Conservation (phyloP, 1,284 basidiomycete genomes). For the Cryptococcus sp. region DNA sequence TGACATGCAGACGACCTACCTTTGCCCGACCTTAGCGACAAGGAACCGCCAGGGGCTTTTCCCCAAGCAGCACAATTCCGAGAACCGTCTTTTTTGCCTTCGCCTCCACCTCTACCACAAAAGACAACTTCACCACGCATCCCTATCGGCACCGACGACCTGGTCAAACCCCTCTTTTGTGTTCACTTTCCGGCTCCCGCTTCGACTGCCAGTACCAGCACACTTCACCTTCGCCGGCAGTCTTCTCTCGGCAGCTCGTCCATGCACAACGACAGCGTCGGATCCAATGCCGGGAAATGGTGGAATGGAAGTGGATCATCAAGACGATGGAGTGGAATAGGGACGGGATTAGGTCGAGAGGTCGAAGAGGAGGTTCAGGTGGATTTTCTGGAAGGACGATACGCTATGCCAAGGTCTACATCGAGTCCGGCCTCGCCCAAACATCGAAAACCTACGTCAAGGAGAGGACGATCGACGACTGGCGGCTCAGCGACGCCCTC, state of each 20-base stretch:
- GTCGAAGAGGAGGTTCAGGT: not conserved
- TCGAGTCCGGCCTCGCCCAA: no score
- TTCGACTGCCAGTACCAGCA: conserved; percentile 14
- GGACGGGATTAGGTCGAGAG: not conserved
- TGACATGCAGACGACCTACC: conserved; percentile 3
- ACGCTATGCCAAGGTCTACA: conserved; percentile 3
- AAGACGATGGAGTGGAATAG: conserved; percentile 2
- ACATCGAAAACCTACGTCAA: no score
- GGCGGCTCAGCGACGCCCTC: no score
- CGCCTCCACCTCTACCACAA: not conserved
- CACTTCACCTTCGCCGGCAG: conserved; percentile 17
- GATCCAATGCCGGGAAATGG: conserved; percentile 13
- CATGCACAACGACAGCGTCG: conserved; percentile 5
- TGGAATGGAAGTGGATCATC: conserved; percentile 12
- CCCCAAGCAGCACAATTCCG: conserved; percentile 20
- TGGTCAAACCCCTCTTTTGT: conserved; percentile 27
- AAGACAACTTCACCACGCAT: not conserved
- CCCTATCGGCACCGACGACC: conserved; percentile 1
- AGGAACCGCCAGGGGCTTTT: conserved; percentile 28
- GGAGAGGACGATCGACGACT: no score
- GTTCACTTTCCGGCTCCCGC: conserved; percentile 15
- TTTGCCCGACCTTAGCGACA: conserved; percentile 8
- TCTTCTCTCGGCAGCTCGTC: conserved; percentile 7
- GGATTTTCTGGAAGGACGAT: conserved; percentile 3
- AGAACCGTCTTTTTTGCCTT: conserved; percentile 1